phyloP scores from a whole-genome alignment of 352 stramenopile genomes.

The Pythium sp. region DNA sequence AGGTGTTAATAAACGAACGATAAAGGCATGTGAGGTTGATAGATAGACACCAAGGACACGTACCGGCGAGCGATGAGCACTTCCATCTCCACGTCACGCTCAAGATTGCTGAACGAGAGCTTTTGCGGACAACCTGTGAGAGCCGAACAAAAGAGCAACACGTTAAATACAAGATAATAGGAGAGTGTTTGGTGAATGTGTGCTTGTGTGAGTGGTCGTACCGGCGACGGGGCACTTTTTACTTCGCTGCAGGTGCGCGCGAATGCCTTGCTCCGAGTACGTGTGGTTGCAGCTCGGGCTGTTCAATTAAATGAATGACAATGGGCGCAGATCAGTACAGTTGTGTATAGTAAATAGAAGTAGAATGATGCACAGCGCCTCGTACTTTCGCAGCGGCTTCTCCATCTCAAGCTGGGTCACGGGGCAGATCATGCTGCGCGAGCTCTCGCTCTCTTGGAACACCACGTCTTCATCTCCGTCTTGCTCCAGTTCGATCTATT shows the following conservation, averaged over 20 bases:
- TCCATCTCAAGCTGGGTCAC: conserved; percentile 83
- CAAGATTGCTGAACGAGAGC: conserved; percentile 50
- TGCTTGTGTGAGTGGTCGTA: conserved; percentile 8
- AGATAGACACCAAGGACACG: background rate
- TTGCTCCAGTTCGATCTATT: conserved; percentile 67
- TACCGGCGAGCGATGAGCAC: conserved; percentile 68
- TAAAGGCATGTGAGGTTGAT: background rate
- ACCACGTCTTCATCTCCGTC: conserved; percentile 77
- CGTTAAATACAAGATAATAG: background rate
- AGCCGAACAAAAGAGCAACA: no score
- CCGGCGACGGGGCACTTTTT: conserved; percentile 79
- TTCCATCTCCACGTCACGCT: conserved; percentile 87
- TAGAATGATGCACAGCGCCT: background rate
- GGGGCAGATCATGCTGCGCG: conserved; percentile 66
- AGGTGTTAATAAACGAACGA: background rate
- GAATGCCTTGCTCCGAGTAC: conserved; percentile 80
- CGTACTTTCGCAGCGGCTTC: conserved; percentile 71
- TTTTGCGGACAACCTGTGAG: conserved; percentile 63
- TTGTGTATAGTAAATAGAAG: background rate
- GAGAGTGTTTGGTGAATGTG: background rate
- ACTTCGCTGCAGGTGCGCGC: conserved; percentile 62
- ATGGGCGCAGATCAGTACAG: background rate
- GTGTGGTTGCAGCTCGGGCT: conserved; percentile 75
- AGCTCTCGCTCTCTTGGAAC: conserved; percentile 79
- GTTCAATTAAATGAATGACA: background rate